Evolutionary conservation across 2,329 filamentous ascomycete genomes (phyloP).

Genomic region (Fusarium drepaniforme): DNA sequence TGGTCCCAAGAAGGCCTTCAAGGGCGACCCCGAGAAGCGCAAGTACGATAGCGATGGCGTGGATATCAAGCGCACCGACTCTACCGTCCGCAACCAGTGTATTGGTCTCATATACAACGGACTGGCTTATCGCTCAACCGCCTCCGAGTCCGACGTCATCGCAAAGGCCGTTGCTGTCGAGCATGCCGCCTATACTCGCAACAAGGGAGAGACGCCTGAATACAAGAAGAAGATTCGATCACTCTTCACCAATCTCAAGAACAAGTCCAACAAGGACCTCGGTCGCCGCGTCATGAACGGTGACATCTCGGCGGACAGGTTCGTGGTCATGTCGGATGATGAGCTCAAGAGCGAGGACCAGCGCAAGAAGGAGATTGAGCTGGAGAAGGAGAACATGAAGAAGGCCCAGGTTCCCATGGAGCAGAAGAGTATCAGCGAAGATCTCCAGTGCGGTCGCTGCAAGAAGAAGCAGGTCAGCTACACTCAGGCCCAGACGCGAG

Average conservation of each 20-base stretch:
- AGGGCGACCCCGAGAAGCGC: conserved; percentile 81
- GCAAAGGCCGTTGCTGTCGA: conserved; percentile 86
- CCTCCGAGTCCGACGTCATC: conserved; percentile 78
- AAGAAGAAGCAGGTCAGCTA: conserved; percentile 96
- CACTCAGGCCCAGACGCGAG: conserved; percentile 93
- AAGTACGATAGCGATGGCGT: conserved; percentile 86
- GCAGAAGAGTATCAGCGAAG: conserved; percentile 90
- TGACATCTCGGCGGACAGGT: conserved; percentile 76
- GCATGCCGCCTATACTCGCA: conserved; percentile 76
- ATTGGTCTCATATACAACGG: conserved; percentile 96
- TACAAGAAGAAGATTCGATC: conserved; percentile 94
- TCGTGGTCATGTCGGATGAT: conserved; percentile 89
- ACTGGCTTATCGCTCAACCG: conserved; percentile 77
- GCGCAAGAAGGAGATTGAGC: conserved; percentile 78
- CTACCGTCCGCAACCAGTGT: conserved; percentile 82
- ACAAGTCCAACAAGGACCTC: conserved; percentile 85
- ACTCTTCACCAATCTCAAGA: conserved; percentile 94
- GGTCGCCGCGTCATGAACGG: conserved; percentile 81
- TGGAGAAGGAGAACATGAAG: conserved; percentile 95
- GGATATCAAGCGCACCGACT: conserved; percentile 80
- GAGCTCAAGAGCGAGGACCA: conserved; percentile 92
- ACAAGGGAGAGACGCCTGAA: conserved; percentile 76
- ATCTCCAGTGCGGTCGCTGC: conserved; percentile 91
- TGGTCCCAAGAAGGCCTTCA: conserved; percentile 61
- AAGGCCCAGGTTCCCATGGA: conserved; percentile 94